phyloP scores from a whole-genome alignment of 2,329 filamentous ascomycete genomes.

The Gliomastix tumulicola region DNA sequence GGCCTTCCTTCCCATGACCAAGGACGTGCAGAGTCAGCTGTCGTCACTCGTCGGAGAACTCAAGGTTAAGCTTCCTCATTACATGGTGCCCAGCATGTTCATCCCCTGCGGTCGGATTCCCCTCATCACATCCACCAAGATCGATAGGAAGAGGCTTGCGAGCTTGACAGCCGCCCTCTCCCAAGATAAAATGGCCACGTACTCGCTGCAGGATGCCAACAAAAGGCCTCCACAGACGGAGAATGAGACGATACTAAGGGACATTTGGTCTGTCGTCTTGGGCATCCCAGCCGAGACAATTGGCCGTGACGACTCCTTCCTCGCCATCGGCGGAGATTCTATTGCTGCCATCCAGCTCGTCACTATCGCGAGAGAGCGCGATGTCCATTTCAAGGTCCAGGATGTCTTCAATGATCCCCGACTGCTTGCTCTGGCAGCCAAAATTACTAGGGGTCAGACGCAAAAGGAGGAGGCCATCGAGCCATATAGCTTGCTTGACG shows the following conservation, averaged over 20 bases:
- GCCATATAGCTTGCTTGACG: no score
- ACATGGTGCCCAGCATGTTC: conserved; percentile 9
- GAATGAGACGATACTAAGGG: background rate
- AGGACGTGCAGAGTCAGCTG: conserved; percentile 5
- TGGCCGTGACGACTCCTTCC: conserved; percentile 5
- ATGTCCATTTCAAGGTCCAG: conserved; percentile 18
- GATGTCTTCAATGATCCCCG: conserved; percentile 40
- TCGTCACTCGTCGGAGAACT: conserved; percentile 8
- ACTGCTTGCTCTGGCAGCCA: background rate
- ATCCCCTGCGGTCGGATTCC: conserved; percentile 6
- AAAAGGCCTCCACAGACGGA: background rate
- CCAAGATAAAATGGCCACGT: background rate
- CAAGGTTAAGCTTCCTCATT: conserved; percentile 4
- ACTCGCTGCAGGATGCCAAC: background rate
- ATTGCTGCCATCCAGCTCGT: conserved; percentile 8
- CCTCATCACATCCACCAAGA: conserved; percentile 6
- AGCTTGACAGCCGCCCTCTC: background rate
- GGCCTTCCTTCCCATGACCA: conserved; percentile 6
- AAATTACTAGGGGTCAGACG: no score
- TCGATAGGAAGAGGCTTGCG: conserved; percentile 4
- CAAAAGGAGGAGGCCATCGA: no score
- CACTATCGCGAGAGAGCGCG: background rate
- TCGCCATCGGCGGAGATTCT: conserved; percentile 8
- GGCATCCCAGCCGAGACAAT: conserved; percentile 1
- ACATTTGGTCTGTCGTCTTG: conserved; percentile 2